Evolutionary conservation across 2,329 filamentous ascomycete genomes (phyloP).

Genomic region (Ceratocystis harringtonii): DNA sequence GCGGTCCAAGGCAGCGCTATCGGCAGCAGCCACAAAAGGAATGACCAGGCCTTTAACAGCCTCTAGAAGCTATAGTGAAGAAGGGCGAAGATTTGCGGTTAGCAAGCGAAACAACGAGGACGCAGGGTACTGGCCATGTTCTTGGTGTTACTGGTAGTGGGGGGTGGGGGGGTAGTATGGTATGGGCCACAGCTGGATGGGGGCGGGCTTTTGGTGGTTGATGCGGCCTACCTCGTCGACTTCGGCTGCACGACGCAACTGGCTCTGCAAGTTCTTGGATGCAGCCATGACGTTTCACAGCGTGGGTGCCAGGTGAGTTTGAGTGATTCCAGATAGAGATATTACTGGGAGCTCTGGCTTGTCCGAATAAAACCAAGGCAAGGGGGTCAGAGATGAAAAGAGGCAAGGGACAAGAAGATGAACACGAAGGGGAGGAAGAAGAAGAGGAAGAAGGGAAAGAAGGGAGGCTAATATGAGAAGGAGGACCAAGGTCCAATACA

Average conservation of each 20-base stretch:
- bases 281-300: not conserved
- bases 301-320: not conserved
- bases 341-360: not conserved
- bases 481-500: not conserved
- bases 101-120: not conserved
- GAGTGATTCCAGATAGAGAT: not conserved
- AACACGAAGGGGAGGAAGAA: not conserved
- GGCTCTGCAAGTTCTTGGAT: not conserved
- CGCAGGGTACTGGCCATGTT: not conserved
- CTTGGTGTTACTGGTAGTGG: not conserved
- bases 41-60: conserved; percentile 53
- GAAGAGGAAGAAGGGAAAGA: conserved; percentile 3
- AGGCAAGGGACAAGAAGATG: not conserved
- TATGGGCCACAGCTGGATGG: not conserved
- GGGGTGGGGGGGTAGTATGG: not conserved
- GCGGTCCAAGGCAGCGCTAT: conserved; percentile 33
- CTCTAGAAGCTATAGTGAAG: conserved; percentile 43
- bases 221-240: conserved; percentile 31
- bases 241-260: conserved; percentile 29
- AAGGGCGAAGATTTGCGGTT: not conserved
- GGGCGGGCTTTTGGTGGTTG: not conserved
- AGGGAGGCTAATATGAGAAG: not conserved
- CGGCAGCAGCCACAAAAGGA: conserved; percentile 55
- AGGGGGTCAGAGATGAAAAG: no score
- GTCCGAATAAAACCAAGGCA: not conserved